Percentiles rank a stretch among this genome's conserved stretches.
These are phyloP conservation scores for Pseudotulostoma volvatum DNA, from an alignment of 495 filamentous ascomycete species.

Conservation along the genomic window DNA sequence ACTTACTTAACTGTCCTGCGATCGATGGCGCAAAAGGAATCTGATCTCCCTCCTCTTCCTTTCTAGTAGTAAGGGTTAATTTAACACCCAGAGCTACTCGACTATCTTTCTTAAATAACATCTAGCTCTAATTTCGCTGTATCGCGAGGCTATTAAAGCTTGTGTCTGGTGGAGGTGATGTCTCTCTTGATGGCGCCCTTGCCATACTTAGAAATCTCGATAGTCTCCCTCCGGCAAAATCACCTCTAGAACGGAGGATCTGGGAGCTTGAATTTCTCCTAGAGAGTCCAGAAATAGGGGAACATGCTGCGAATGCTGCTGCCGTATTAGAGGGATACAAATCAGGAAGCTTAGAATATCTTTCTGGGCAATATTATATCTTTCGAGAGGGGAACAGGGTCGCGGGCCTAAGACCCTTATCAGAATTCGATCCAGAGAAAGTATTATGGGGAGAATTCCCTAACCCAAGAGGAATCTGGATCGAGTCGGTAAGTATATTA, in stretches of 20 bases:
- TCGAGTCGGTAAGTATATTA: neutral
- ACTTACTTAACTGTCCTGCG: no score
- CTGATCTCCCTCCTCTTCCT: neutral
- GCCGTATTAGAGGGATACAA: neutral
- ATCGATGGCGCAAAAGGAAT: neutral
- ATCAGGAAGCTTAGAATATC: neutral
- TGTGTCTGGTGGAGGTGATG: neutral
- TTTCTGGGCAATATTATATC: neutral
- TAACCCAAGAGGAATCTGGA: neutral
- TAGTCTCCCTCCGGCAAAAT: neutral
- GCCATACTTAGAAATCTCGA: neutral
- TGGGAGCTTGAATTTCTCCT: neutral
- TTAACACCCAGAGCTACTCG: neutral
- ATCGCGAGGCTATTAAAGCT: neutral
- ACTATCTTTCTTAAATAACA: neutral
- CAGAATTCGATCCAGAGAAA: constrained; percentile 2
- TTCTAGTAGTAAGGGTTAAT: neutral
- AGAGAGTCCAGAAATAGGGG: neutral
- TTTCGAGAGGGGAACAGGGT: neutral
- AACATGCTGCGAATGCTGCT: neutral
- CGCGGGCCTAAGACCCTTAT: neutral
- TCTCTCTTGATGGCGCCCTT: neutral
- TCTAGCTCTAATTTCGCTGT: neutral
- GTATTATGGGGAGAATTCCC: neutral
- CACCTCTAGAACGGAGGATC: neutral